These are phyloP conservation scores for Curvularia hawaiiensis DNA, from an alignment of 2,329 filamentous ascomycete genomes.

Conservation along the genomic window DNA sequence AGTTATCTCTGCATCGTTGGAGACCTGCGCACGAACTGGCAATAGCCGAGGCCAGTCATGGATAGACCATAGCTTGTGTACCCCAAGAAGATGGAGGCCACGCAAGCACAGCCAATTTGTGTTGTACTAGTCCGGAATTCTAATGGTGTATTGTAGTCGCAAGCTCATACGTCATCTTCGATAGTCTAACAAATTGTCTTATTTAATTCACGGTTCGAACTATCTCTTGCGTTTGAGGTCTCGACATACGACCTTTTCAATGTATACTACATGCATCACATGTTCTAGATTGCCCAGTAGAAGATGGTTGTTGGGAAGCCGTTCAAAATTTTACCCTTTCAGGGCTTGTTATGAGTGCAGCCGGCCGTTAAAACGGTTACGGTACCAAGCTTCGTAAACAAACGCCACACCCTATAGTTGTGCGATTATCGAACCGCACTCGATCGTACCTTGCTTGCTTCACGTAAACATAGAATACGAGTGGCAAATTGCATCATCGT, in stretches of 20 bases:
- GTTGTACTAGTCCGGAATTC: neutral
- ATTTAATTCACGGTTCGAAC: too few relatives aligned
- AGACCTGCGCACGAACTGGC: neutral
- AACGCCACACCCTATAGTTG: neutral
- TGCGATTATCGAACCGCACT: neutral
- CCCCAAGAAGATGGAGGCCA: conserved; percentile 7
- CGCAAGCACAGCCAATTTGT: conserved; percentile 1
- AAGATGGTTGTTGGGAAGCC: conserved; percentile 4
- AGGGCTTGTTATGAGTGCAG: neutral
- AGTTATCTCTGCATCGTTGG: neutral
- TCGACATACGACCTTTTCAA: neutral
- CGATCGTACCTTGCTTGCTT: neutral
- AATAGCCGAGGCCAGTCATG: neutral
- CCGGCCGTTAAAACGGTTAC: neutral
- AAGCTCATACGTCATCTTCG: neutral
- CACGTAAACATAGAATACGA: neutral
- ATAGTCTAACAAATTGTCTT: neutral
- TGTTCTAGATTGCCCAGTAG: conserved; percentile 6
- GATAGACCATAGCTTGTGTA: neutral
- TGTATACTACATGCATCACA: neutral
- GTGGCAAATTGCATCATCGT: conserved; percentile 3
- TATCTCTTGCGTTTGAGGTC: too few relatives aligned
- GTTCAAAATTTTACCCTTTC: neutral
- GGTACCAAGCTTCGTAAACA: conserved; percentile 2
- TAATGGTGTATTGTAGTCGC: neutral